Evolutionary conservation across 192 early-diverging fungal genomes (phyloP).

Genomic region (Rhizophagus prolifer): DNA sequence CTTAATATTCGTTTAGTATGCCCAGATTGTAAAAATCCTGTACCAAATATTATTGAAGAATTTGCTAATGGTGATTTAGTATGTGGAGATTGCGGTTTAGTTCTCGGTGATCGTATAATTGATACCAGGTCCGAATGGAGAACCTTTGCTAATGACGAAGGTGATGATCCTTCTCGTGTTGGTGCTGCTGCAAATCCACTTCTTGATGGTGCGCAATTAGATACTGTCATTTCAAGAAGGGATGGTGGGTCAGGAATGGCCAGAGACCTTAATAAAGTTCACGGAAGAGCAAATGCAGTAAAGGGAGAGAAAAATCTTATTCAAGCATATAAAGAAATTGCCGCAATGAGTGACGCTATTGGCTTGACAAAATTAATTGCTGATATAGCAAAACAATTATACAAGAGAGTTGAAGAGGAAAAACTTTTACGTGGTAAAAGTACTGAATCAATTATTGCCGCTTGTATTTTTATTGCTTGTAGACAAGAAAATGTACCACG

Average conservation of each 20-base stretch:
- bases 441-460: slow-evolving; percentile 80
- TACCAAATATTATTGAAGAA: slow-evolving; percentile 89
- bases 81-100: slow-evolving; percentile 89
- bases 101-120: slow-evolving; percentile 85
- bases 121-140: slow-evolving; percentile 97
- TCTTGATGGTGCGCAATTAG: slow-evolving; percentile 75
- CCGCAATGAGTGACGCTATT: slow-evolving; percentile 78
- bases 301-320: slow-evolving; percentile 75
- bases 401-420: slow-evolving; percentile 79
- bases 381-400: slow-evolving; percentile 87
- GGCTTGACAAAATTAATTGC: slow-evolving; percentile 68
- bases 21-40: slow-evolving; percentile 71
- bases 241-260: slow-evolving; percentile 76
- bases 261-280: slow-evolving; percentile 68
- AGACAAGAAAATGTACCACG: slow-evolving; percentile 77
- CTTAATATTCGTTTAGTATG: slow-evolving; percentile 49
- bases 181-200: slow-evolving; percentile 79
- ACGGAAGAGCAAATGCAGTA: slow-evolving; percentile 67
- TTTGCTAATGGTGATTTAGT: slow-evolving; percentile 86
- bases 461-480: slow-evolving; percentile 93
- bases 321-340: slow-evolving; percentile 75
- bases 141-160: slow-evolving; percentile 89
- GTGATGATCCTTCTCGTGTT: slow-evolving; percentile 89
- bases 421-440: slow-evolving; percentile 80
- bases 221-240: slow-evolving; percentile 76